Conservation (phyloP, 148 eudicot species). For the Spergularia bocconei region DNA sequence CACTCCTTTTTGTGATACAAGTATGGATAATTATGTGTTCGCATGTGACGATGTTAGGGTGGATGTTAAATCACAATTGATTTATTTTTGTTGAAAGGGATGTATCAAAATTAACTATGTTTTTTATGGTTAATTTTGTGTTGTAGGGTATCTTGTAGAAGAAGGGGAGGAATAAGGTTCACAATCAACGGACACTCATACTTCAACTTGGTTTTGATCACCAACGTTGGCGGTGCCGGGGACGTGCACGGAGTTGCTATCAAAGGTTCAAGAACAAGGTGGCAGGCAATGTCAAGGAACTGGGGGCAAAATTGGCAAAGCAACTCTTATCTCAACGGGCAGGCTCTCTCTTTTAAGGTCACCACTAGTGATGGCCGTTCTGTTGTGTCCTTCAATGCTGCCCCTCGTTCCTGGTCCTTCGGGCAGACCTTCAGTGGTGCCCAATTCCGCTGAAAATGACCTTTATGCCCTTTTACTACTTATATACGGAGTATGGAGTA, state of each 20-base stretch:
- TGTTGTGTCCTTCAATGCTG: constrained; percentile 53
- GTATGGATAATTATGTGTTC: too few relatives aligned
- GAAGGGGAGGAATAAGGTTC: constrained; percentile 80
- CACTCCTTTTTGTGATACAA: too few relatives aligned
- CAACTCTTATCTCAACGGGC: constrained; percentile 61
- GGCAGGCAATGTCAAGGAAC: constrained; percentile 73
- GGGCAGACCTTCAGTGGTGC: constrained; percentile 55
- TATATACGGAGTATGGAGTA: not conserved
- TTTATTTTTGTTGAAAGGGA: too few relatives aligned
- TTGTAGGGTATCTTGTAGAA: constrained; percentile 66
- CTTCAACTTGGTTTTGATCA: constrained; percentile 71
- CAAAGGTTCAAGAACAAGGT: constrained; percentile 61
- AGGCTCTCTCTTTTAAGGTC: constrained; percentile 64
- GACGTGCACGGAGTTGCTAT: constrained; percentile 57
- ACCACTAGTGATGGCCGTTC: constrained; percentile 56
- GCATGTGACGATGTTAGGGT: too few relatives aligned
- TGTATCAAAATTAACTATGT: not conserved
- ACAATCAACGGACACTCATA: constrained; percentile 78
- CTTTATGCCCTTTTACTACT: not conserved
- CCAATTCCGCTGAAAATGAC: constrained; percentile 40
- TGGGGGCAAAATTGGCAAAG: constrained; percentile 93
- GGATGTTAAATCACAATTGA: too few relatives aligned
- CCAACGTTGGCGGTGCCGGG: constrained; percentile 79
- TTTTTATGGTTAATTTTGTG: not conserved
- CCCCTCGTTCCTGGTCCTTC: constrained; percentile 57